Base-by-base conservation (phyloP, 2,329 filamentous ascomycete species). In the Xylaria sp. region DNA sequence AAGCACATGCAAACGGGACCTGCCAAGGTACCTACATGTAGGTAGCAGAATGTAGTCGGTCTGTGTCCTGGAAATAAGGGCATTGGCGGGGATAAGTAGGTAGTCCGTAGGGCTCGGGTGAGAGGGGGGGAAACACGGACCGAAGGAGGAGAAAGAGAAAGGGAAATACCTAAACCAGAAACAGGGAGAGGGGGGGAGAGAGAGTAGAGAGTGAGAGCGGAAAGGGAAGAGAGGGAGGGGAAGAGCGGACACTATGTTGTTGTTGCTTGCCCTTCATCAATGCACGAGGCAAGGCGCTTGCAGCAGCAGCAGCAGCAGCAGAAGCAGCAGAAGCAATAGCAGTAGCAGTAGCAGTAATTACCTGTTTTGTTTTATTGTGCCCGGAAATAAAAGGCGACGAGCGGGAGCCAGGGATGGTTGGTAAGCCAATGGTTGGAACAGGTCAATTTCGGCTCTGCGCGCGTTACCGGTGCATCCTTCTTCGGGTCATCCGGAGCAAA, bases 401-500 rank as follows among this genome's bases (percentile, higher is more conserved):
- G 29, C 29, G 29, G 16, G 29, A 7, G 29, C 29, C 8, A 34
- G 29, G 29, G 29, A 34, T 7, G 29, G 6, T 34, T 34, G 11
- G 8, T 34, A 34, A 34, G 29, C 29, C 29, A 34, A 34, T 34
- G 29, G n/a, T n/a, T n/a, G n/a, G 29, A 34, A 34, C 29, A 4
- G 16, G 29, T 34, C 29, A 34, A 11, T 13, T 6, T 3, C 9
- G 29, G 29, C 29, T 34, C 16, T 34, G 29, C 8, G 29, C 29
- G 29, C 16, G n/a, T 34, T 39, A 41, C 44, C 34, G 21, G 45
- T 44, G 42, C 52, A 47, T 40, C 46, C 54, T 59, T 44, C 55
- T 55, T 59, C 58, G 58, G 58, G 55, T 61, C 43, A 48, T 48
- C 49, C 58, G 58, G 58, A 56, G 56, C 49, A 58, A 54, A 54